phyloP scores from a whole-genome alignment of 2,329 filamentous ascomycete genomes.

The Leptographium procerum region DNA sequence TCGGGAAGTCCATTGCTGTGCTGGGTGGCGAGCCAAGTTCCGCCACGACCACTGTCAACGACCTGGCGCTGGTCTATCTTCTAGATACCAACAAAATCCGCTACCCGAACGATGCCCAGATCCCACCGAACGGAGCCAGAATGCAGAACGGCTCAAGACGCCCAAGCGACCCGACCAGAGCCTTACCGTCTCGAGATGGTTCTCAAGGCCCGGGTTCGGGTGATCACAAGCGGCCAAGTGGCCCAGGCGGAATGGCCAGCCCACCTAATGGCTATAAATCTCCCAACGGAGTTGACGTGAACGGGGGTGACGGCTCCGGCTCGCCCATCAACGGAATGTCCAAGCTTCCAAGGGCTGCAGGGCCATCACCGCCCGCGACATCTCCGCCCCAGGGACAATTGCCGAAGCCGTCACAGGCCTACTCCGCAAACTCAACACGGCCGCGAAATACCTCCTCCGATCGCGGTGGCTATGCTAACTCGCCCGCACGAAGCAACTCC shows the following conservation, averaged over 20 bases:
- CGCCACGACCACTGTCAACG: conserved; percentile 65
- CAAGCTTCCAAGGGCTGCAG: conserved; percentile 27
- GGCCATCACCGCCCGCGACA: conserved; percentile 28
- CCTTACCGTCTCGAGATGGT: conserved; percentile 35
- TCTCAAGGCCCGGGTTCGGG: conserved; percentile 32
- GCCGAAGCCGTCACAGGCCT: conserved; percentile 34
- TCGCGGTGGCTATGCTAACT: conserved; percentile 24
- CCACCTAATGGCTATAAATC: conserved; percentile 30
- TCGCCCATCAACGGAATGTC: conserved; percentile 18
- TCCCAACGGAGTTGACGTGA: conserved; percentile 26
- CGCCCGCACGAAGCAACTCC: conserved; percentile 21
- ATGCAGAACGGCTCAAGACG: conserved; percentile 14
- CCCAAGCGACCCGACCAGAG: conserved; percentile 25
- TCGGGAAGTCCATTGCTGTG: conserved; percentile 85
- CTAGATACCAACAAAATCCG: conserved; percentile 93
- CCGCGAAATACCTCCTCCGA: conserved; percentile 40
- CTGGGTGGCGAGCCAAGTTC: conserved; percentile 91
- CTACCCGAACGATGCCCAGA: conserved; percentile 70
- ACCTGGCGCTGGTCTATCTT: conserved; percentile 81
- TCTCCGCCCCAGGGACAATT: conserved; percentile 45
- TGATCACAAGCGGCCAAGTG: conserved; percentile 37
- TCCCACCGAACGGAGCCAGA: conserved; percentile 20
- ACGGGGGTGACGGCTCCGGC: conserved; percentile 18
- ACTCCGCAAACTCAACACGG: conserved; percentile 24
- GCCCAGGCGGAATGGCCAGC: conserved; percentile 23